Percentiles rank a stretch among this genome's conserved stretches.
Conservation (phyloP, 352 stramenopile species). For the Globisporangium alternatum region DNA sequence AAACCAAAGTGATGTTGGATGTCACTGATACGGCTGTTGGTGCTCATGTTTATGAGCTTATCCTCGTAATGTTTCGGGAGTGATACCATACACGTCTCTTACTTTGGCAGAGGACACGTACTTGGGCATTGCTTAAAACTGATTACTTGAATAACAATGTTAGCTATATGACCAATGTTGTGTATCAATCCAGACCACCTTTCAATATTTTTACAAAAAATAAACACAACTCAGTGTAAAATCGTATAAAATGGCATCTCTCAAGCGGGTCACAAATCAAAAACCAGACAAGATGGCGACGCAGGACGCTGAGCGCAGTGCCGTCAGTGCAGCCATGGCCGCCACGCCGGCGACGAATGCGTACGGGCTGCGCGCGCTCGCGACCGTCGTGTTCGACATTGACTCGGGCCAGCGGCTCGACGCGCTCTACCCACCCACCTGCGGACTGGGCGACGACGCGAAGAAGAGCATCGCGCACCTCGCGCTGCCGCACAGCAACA, state of each 20-base stretch:
- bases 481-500: constrained; percentile 84
- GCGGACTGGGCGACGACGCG: constrained; percentile 43
- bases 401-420: constrained; percentile 74
- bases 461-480: constrained; percentile 72
- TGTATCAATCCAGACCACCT: no score
- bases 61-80: no score
- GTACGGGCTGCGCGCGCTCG: constrained; percentile 61
- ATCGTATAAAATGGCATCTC: no score
- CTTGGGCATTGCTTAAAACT: no score
- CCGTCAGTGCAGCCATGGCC: background rate
- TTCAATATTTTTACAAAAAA: background rate
- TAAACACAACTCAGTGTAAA: no score
- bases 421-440: constrained; percentile 45
- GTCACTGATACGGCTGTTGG: no score
- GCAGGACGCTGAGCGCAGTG: constrained; percentile 1
- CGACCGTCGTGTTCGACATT: constrained; percentile 81
- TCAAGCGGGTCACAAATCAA: background rate
- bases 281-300: constrained; percentile 4
- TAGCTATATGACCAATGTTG: no score
- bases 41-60: no score
- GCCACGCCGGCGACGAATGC: background rate
- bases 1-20: no score
- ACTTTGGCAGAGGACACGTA: no score
- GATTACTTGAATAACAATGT: no score
- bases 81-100: no score